Conservation (phyloP, 2,329 filamentous ascomycete species). For the Colletotrichum graminicola region DNA sequence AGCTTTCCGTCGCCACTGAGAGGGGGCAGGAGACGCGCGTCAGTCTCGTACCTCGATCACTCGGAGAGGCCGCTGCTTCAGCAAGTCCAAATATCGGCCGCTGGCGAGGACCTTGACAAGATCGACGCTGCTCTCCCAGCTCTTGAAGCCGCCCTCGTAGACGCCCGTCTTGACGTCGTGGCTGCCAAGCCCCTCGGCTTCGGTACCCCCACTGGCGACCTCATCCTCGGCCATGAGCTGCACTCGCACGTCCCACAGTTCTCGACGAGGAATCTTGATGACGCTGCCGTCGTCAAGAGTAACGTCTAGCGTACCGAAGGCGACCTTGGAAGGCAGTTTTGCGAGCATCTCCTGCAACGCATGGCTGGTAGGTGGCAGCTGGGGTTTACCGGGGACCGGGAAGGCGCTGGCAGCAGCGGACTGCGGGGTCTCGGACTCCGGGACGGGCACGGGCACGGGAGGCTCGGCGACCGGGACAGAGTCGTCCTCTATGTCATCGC, state of each 20-base stretch:
- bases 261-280: constrained; percentile 75
- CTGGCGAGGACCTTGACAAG: constrained; percentile 75
- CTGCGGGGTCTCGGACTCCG: constrained; percentile 45
- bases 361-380: constrained; percentile 68
- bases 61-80: constrained; percentile 53
- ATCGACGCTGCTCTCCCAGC: constrained; percentile 88
- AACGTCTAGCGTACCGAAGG: constrained; percentile 73
- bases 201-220: constrained; percentile 49
- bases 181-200: constrained; percentile 68
- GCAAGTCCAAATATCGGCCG: constrained; percentile 52
- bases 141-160: constrained; percentile 91
- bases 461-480: constrained; percentile 42
- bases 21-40: constrained; percentile 7
- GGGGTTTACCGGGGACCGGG: constrained; percentile 71
- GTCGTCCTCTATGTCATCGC: constrained; percentile 73
- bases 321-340: constrained; percentile 78
- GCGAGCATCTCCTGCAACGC: constrained; percentile 64
- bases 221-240: constrained; percentile 83
- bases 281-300: constrained; percentile 67
- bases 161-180: constrained; percentile 85
- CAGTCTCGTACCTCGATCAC: constrained; percentile 65
- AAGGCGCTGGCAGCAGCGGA: constrained; percentile 62
- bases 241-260: constrained; percentile 84
- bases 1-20: constrained; percentile 43
- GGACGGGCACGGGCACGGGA: constrained; percentile 40